Conservation (phyloP, 495 filamentous ascomycete genomes). For the Penicillium waksmanii region DNA sequence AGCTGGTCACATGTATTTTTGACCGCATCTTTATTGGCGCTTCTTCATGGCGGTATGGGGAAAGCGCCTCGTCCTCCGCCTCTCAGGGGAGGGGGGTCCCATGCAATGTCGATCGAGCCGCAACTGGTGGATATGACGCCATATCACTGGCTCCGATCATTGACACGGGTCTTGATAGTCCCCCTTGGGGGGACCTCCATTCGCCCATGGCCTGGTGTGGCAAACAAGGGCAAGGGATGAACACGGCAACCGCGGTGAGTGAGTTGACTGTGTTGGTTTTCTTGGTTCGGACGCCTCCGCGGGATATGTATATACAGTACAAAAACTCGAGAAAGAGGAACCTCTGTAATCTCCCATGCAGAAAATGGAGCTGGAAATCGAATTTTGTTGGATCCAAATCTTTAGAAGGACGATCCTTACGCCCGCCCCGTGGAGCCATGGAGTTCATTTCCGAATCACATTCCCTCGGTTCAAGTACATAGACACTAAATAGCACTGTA, state of each 20-base stretch:
- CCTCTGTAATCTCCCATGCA: neutral
- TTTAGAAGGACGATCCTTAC: neutral
- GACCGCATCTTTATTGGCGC: conserved; percentile 14
- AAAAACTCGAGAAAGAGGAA: neutral
- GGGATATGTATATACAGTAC: neutral
- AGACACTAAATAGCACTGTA: neutral
- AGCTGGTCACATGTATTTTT: conserved; percentile 6
- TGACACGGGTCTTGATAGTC: conserved; percentile 3
- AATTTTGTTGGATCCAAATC: conserved; percentile 1
- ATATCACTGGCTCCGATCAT: conserved; percentile 22
- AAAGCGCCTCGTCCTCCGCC: conserved; percentile 15
- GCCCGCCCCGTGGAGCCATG: conserved; percentile 1
- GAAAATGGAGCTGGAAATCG: neutral
- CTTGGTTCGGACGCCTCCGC: neutral
- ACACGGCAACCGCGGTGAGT: neutral
- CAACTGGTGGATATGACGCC: conserved; percentile 30
- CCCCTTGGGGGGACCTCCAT: neutral
- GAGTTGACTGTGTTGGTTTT: neutral
- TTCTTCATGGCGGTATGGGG: conserved; percentile 15
- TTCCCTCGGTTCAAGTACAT: neutral
- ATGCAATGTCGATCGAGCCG: conserved; percentile 48
- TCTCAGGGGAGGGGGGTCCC: conserved; percentile 31
- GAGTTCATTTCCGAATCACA: conserved; percentile 13
- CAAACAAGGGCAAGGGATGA: conserved; percentile 2
- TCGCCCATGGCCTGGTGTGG: neutral